phyloP scores from a whole-genome alignment of 805 yeast species.

The Metschnikowia cerradonensis region DNA sequence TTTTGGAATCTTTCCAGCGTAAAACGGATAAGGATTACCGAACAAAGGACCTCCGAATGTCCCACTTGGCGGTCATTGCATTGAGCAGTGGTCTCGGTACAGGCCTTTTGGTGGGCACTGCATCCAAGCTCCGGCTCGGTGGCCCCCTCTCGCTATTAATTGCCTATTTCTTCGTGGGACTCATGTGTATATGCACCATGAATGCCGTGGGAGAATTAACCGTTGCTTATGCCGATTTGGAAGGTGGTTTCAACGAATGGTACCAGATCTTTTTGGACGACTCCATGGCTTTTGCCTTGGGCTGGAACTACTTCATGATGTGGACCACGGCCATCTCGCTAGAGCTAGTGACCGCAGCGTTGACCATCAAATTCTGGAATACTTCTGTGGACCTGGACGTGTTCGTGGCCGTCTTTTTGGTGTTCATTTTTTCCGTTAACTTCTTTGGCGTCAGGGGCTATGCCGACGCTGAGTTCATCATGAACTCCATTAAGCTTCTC shows the following conservation, averaged over 20 bases:
- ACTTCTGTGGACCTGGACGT: constrained; percentile 47
- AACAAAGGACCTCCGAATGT: constrained; percentile 16
- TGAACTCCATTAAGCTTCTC: constrained; percentile 34
- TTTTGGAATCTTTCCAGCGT: constrained; percentile 16
- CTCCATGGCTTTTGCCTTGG: constrained; percentile 34
- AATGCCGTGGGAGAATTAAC: constrained; percentile 50
- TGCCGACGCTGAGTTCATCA: constrained; percentile 41
- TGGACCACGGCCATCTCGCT: constrained; percentile 22
- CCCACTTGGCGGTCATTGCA: constrained; percentile 33
- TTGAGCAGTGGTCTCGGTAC: constrained; percentile 39
- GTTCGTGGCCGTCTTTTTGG: constrained; percentile 51
- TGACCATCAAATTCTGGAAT: constrained; percentile 60
- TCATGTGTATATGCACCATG: constrained; percentile 30
- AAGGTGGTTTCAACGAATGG: constrained; percentile 32
- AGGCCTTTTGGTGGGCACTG: constrained; percentile 41
- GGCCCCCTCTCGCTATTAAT: constrained; percentile 24
- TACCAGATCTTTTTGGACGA: constrained; percentile 32
- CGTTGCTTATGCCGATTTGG: constrained; percentile 50
- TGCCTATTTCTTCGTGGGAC: constrained; percentile 23
- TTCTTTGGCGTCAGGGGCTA: constrained; percentile 46
- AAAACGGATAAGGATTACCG: constrained; percentile 10
- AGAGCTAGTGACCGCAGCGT: constrained; percentile 22
- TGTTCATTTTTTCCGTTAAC: constrained; percentile 42
- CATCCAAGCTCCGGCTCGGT: constrained; percentile 23
- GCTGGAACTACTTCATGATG: constrained; percentile 36